Evolutionary conservation across 208 protist genomes (phyloP).

Genomic region (Acanthamoeba triangularis): DNA sequence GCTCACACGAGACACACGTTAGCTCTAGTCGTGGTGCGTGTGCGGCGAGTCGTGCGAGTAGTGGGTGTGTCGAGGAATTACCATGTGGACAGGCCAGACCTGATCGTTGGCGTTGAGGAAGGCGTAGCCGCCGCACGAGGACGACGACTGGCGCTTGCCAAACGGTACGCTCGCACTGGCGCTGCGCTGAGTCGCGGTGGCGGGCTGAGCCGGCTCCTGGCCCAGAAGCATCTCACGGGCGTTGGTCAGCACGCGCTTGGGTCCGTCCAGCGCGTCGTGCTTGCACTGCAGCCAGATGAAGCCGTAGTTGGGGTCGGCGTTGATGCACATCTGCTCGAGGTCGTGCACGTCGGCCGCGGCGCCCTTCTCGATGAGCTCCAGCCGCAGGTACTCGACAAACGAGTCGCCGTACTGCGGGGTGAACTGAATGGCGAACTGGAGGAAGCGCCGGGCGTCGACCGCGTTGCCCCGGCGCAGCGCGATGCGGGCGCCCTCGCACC

Average conservation of each 20-base stretch:
- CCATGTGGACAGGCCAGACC: slow-evolving; percentile 9
- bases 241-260: slow-evolving; percentile 83
- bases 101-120: slow-evolving; percentile 49
- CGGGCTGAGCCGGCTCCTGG: not conserved
- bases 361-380: slow-evolving; percentile 88
- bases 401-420: slow-evolving; percentile 96
- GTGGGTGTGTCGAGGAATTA: not conserved
- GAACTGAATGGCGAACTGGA: slow-evolving; percentile 93
- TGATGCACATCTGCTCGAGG: slow-evolving; percentile 88
- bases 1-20: not conserved
- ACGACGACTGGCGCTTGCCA: not conserved
- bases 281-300: slow-evolving; percentile 92
- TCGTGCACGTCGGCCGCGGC: slow-evolving; percentile 80
- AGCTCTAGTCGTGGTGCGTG: not conserved
- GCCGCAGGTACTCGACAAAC: slow-evolving; percentile 93
- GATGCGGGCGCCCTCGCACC: slow-evolving; percentile 94
- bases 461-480: slow-evolving; percentile 88
- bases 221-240: slow-evolving; percentile 81
- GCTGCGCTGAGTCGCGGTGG: not conserved
- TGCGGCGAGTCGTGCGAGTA: not conserved
- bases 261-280: slow-evolving; percentile 80
- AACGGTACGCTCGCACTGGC: not conserved
- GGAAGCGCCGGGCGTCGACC: slow-evolving; percentile 86
- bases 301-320: slow-evolving; percentile 94
- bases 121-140: not conserved